Evolutionary conservation across 225 moss, liverwort and hornwort genomes (phyloP), one percentile per base, ranked within the genome.

Genomic region (Neckera pumila): DNA sequence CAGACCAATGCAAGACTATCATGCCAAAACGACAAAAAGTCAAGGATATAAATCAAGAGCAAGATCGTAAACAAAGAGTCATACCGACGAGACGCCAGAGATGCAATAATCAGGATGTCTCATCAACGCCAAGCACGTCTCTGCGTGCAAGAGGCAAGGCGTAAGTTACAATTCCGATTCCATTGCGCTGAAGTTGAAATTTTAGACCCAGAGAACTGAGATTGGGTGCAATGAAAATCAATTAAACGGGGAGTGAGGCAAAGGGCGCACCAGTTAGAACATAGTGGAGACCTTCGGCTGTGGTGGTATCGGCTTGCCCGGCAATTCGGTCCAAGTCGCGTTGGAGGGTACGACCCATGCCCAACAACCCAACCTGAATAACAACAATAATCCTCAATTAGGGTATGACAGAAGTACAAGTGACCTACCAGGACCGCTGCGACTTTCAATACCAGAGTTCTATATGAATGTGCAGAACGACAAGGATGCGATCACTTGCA

Each of bases 51-150:
- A 70, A 70, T 28, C 54, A 40, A 86, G 59, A 59, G 59, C 6
- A 89, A 40, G 26, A 51, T 36, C 49, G 23, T 75, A 23, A n/a
- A n/a, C n/a, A n/a, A n/a, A n/a, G 69, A 88, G 54, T 61, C 90
- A 64, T 93, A 93, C 93, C 86, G 92, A 94, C 42, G 98, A 91
- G 78, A 96, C 92, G 45, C 96, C 98, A 45, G 96, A 94, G 86
- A 96, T 98, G 87, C 98, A 98, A 84, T 94, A 96, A 86, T 98
- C 98, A 67, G 98, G 98, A 85, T 98, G 98, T 61, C 98, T 94
- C 91, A 98, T 90, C 87, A 98, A 90, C 33, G 98, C 92, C 92
- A 98, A 90, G 59, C 96, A 95, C 62, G 98, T 98, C 89, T 98
- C 98, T 93, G 90, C 76, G 62, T 78, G 40, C 21, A 77, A 23